Evolutionary conservation across 2,329 filamentous ascomycete genomes (phyloP), one percentile per base, ranked within the genome.

Genomic region (Neoarthrinium moseri): DNA sequence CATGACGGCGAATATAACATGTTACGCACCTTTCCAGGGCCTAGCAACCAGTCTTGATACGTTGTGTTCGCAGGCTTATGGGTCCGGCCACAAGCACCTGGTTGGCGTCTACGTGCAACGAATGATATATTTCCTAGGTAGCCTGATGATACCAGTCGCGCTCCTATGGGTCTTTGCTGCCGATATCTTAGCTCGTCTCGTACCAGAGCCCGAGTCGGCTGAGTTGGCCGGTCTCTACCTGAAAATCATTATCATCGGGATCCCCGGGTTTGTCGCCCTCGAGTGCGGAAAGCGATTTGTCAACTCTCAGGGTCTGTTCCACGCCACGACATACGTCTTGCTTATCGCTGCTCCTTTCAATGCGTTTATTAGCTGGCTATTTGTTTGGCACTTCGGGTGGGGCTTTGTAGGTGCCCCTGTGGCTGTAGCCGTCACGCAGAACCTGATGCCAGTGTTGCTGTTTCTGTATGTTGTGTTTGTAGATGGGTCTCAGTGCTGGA

Each of bases 1-100:
- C 57, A 92, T 92, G 88, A 89, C 86, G 2, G 85, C 85, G 22
- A 89, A 83, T 52, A 91, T 94, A 55, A 87, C 81, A 12, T 89
- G 86, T 47, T 85, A 87, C 57, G 86, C 86, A 1, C 82, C 89
- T 13, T 87, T 89, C 60, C 87, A 91, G 60, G 87, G 91, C n/a
- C 76, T 97, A 12, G 86, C 91, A 1, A 97, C 92, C 4, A 89
- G 86, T 52, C 74, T 97, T 29, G 92, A 97, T 67, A 97, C 92
- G 0, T 81, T 97, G 3, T 96, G 92, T 64, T 83, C 92, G 0
- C 92, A 97, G 66, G 92, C 94, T 1, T 97, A 95, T 62, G 92
- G 94, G 3, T 95, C 89, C 1, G 92, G 92, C 0, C 87, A 87
- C 63, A 95, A 87, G 62, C 87, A 91, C 55, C 80, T 97, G 5